These are phyloP conservation scores for Aquilaria yunnanensis DNA, from an alignment of 345 rosid species.

Conservation along the genomic window DNA sequence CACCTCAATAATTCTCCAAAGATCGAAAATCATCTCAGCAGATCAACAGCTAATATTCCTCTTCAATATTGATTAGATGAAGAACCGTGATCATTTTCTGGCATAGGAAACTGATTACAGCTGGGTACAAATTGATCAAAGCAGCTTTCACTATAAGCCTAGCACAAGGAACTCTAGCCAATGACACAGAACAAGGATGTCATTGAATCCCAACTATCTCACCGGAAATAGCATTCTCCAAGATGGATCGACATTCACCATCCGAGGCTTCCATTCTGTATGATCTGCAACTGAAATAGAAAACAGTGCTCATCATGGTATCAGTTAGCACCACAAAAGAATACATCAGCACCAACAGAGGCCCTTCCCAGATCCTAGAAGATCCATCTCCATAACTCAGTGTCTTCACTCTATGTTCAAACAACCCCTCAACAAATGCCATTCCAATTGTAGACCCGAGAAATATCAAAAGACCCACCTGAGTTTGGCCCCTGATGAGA, in stretches of 20 bases:
- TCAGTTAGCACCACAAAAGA: constrained; percentile 84
- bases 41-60: background rate
- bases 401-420: constrained; percentile 84
- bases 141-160: too few species aligned
- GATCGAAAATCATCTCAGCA: constrained; percentile 8
- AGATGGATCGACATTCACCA: constrained; percentile 39
- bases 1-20: background rate
- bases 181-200: constrained; percentile 14
- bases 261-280: constrained; percentile 41
- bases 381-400: constrained; percentile 92
- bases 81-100: constrained; percentile 2
- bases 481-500: constrained; percentile 81
- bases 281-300: constrained; percentile 84
- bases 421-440: constrained; percentile 78
- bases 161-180: constrained; percentile 3
- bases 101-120: too few species aligned
- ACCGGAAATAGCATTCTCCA: constrained; percentile 31
- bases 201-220: constrained; percentile 23
- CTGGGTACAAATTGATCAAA: too few species aligned
- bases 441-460: constrained; percentile 79
- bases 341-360: constrained; percentile 77
- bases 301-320: constrained; percentile 81
- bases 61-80: background rate
- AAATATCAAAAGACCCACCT: constrained; percentile 78
- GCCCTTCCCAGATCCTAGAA: constrained; percentile 92